phyloP scores from a whole-genome alignment of 2,329 filamentous ascomycete species.

The Plectosphaerella plurivora region DNA sequence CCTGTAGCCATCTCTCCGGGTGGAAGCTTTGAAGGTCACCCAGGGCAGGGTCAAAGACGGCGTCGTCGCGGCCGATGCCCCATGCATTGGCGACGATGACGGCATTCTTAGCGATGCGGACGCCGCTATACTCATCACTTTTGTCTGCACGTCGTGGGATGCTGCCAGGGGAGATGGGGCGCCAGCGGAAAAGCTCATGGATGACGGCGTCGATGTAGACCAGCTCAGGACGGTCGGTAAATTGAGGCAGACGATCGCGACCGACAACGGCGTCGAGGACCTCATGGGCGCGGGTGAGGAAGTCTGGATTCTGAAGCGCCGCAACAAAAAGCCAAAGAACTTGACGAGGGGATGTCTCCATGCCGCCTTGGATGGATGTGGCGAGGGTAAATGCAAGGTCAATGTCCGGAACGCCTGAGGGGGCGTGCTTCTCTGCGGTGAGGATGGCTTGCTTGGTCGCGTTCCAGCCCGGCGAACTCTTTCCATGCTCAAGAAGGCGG shows the following conservation, averaged over 20 bases:
- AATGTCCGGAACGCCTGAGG: constrained; percentile 16
- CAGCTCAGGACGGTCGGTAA: constrained; percentile 30
- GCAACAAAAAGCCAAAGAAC: constrained; percentile 26
- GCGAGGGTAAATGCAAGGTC: constrained; percentile 28
- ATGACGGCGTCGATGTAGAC: constrained; percentile 37
- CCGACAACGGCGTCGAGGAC: constrained; percentile 37
- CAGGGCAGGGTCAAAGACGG: constrained; percentile 30
- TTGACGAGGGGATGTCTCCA: constrained; percentile 23
- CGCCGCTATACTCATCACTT: constrained; percentile 30
- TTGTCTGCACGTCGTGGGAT: constrained; percentile 32
- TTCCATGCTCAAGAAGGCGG: constrained; percentile 15
- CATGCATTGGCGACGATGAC: constrained; percentile 38
- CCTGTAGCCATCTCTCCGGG: constrained; percentile 24
- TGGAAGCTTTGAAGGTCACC: constrained; percentile 19
- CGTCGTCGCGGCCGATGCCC: constrained; percentile 28
- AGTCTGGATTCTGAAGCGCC: constrained; percentile 20
- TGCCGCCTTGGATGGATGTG: constrained; percentile 22
- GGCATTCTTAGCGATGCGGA: constrained; percentile 36
- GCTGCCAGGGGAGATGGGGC: constrained; percentile 29
- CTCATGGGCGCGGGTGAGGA: constrained; percentile 25
- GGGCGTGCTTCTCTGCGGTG: constrained; percentile 22
- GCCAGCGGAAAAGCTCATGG: constrained; percentile 40
- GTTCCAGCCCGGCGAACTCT: constrained; percentile 21
- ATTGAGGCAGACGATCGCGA: constrained; percentile 28
- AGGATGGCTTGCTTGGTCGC: constrained; percentile 20